Base-by-base conservation (phyloP, 2,329 filamentous ascomycete genomes). In the Colletotrichum destructivum region DNA sequence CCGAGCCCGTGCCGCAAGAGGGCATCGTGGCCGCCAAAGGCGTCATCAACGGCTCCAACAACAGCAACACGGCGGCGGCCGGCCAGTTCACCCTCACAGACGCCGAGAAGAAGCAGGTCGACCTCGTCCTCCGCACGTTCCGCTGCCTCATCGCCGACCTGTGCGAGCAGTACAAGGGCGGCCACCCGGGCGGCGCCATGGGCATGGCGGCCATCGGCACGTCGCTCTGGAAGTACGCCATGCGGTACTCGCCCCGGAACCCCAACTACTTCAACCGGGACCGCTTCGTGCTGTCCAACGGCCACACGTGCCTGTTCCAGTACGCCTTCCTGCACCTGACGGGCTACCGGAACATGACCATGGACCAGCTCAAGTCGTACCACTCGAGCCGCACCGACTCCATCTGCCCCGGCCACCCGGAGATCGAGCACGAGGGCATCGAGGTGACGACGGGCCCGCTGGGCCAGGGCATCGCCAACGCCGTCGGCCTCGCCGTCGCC, bases 161-260 rank as follows among this genome's bases (percentile, higher is more conserved):
- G 3, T 93, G 90, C 76, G 87, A 93, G 78, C 91, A 93, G 74
- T 93, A 92, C 80, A 89, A 89, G 73, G 90, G 90, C 46, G 91
- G 91, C 0, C 91, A 93, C 77, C 91, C 91, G 21, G 91, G 91
- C 31, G 78, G 80, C 49, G 88, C 87, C 21, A 90, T 90, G 78
- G 88, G 88, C 47, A 90, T 91, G 82, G 89, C 88, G 26, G 89
- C 87, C 4, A 91, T 91, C 66, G 89, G 89, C 12, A 82, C 91
- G 26, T 86, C 89, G 3, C 78, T 84, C 11, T 92, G 87, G 85
- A 91, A 90, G 75, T 90, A 92, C 76, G 82, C 83, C 6, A 91
- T 92, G 90, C 83, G 83, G 56, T 91, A 90, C 75, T 84, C 87
- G 2, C 89, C 89, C 0, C 79, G 81, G n/a, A 85, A 86, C 51